A percentile compares a stretch with the other conserved stretches of the same genome.
phyloP scores from a whole-genome alignment of 2,329 filamentous ascomycete species.

The Proliferodiscus dingleyae region DNA sequence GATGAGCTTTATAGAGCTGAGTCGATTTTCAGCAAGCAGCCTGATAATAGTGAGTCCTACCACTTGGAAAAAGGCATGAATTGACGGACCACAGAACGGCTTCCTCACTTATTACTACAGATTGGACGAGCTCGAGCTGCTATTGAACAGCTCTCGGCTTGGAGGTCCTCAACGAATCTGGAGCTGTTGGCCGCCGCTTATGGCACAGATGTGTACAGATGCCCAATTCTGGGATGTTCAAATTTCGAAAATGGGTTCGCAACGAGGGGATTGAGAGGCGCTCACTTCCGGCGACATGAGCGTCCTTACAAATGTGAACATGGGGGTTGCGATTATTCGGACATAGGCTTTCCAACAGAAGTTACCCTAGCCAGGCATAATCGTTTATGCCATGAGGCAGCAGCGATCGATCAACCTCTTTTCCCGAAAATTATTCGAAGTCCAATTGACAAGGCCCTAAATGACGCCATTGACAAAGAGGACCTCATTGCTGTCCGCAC shows the following conservation, averaged over 20 bases:
- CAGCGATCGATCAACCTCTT: background rate
- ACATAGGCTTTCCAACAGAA: background rate
- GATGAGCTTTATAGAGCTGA: background rate
- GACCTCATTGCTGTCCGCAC: background rate
- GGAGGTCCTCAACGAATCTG: background rate
- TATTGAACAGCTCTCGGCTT: background rate
- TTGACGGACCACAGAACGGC: background rate
- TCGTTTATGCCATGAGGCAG: background rate
- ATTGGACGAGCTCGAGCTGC: background rate
- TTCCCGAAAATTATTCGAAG: background rate
- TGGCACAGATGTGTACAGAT: background rate
- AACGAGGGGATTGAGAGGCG: background rate
- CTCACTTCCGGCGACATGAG: background rate
- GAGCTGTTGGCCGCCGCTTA: background rate
- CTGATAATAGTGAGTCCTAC: background rate
- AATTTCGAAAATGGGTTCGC: background rate
- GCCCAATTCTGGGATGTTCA: background rate
- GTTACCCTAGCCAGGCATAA: background rate
- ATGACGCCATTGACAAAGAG: background rate
- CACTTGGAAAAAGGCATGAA: background rate
- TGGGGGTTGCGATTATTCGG: slow-evolving; percentile 1
- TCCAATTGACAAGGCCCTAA: background rate
- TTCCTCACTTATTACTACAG: background rate
- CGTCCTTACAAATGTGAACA: background rate
- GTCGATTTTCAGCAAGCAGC: background rate